Base-by-base conservation (phyloP, 345 rosid genomes). In the Microcos paniculata region DNA sequence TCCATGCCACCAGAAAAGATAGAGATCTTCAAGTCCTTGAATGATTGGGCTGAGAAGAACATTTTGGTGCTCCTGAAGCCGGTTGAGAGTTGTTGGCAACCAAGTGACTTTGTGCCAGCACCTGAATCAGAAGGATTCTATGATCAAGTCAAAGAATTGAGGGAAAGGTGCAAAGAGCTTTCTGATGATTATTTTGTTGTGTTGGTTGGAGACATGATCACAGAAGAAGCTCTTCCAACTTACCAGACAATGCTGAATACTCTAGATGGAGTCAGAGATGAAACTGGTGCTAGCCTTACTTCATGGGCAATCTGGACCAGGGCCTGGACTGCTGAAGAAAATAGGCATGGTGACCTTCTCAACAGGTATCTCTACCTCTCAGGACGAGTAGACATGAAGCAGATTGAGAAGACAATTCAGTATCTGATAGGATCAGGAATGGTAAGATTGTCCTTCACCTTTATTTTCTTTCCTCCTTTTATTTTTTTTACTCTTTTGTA, bases 321-420 rank as follows among this genome's bases (percentile, higher is more conserved):
- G 77, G 95, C 89, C 15, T 89, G 95, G 92, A 90, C 91, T 48
- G 95, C 91, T n/a, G n/a, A n/a, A n/a, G n/a, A n/a, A n/a, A n/a
- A n/a, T n/a, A n/a, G n/a, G n/a, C n/a, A n/a, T n/a, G n/a, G n/a
- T n/a, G n/a, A n/a, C n/a, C n/a, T n/a, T n/a, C n/a, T n/a, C n/a
- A n/a, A n/a, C n/a, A n/a, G 86, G 82, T 90, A 88, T 82, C 91
- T 90, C 26, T 90, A 90, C 79, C 81, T 90, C 24, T 84, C 91
- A 77, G 94, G 94, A 71, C 88, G 94, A 12, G 92, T 90, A 33
- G 90, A 90, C 81, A 88, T 90, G 94, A 86, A 79, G 80, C 91
- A 87, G 80, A 84, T 90, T 78, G 94, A 90, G 77, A 90, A 83
- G 86, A 90, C 94, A 16, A 86, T 88, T 78, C 94, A 90, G 75